Percentiles rank a stretch among this genome's conserved stretches.
Conservation (phyloP, 2,329 filamentous ascomycete species). For the Mollisiaceae sp. region DNA sequence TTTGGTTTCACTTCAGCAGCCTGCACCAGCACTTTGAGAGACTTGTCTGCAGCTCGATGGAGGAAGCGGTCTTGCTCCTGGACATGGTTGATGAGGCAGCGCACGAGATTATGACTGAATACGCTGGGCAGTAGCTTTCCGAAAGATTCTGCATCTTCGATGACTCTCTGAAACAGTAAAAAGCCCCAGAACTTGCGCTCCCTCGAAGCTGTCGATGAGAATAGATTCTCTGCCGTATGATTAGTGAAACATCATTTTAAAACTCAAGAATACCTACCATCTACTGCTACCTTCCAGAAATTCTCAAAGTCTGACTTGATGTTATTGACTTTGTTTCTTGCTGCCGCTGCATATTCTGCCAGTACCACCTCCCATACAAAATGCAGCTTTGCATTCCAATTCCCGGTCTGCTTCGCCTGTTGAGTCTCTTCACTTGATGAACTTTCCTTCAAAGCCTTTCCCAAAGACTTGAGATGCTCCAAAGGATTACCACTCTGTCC, state of each 20-base stretch:
- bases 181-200: slow-evolving; percentile 94
- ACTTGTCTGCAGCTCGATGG: slow-evolving; percentile 77
- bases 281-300: slow-evolving; percentile 87
- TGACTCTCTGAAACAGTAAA: slow-evolving; percentile 79
- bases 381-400: slow-evolving; percentile 80
- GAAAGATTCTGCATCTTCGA: slow-evolving; percentile 59
- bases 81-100: slow-evolving; percentile 82
- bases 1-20: slow-evolving; percentile 66
- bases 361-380: slow-evolving; percentile 88
- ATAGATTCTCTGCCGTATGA: slow-evolving; percentile 70
- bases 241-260: slow-evolving; percentile 23
- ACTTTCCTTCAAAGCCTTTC: slow-evolving; percentile 80
- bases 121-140: slow-evolving; percentile 59
- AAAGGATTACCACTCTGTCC: slow-evolving; percentile 70
- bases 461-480: slow-evolving; percentile 70
- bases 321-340: slow-evolving; percentile 38
- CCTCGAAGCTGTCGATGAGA: slow-evolving; percentile 79
- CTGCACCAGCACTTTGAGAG: slow-evolving; percentile 72
- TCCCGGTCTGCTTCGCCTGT: slow-evolving; percentile 59
- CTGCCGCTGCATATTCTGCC: slow-evolving; percentile 51
- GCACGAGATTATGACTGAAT: slow-evolving; percentile 84
- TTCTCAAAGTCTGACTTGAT: slow-evolving; percentile 61
- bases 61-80: slow-evolving; percentile 78
- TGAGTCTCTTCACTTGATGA: slow-evolving; percentile 57
- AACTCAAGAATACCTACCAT: slow-evolving; percentile 63